phyloP scores from a whole-genome alignment of 2,329 filamentous ascomycete genomes.

The Colletotrichum sp. region DNA sequence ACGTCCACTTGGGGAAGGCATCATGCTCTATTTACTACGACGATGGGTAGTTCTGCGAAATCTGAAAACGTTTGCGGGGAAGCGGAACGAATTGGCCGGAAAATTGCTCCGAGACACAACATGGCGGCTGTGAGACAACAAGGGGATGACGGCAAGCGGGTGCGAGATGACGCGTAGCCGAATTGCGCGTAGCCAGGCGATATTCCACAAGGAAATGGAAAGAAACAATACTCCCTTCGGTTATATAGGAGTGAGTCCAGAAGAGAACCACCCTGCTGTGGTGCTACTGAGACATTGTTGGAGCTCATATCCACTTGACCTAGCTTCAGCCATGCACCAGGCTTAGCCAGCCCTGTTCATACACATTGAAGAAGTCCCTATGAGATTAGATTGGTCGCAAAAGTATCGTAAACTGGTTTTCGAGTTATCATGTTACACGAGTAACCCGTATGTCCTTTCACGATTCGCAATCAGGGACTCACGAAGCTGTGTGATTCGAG shows the following conservation, averaged over 20 bases:
- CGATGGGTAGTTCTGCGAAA: not conserved
- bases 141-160: not conserved
- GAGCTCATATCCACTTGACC: not conserved
- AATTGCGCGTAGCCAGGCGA: not conserved
- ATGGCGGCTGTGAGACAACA: not conserved
- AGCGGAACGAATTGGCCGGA: not conserved
- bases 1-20: not conserved
- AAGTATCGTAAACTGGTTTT: not conserved
- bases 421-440: not conserved
- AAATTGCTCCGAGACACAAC: not conserved
- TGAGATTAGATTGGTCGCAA: not conserved
- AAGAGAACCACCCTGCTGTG: not conserved
- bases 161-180: not conserved
- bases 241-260: not conserved
- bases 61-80: not conserved
- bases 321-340: not conserved
- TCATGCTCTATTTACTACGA: not conserved
- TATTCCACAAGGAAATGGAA: not conserved
- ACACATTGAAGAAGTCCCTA: not conserved
- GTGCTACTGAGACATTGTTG: not conserved
- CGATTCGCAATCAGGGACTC: not conserved
- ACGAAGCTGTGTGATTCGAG: not conserved
- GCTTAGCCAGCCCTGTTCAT: not conserved
- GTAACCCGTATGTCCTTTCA: not conserved
- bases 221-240: not conserved